phyloP scores from a whole-genome alignment of 179 eudicot genomes.

The Silene coronaria region DNA sequence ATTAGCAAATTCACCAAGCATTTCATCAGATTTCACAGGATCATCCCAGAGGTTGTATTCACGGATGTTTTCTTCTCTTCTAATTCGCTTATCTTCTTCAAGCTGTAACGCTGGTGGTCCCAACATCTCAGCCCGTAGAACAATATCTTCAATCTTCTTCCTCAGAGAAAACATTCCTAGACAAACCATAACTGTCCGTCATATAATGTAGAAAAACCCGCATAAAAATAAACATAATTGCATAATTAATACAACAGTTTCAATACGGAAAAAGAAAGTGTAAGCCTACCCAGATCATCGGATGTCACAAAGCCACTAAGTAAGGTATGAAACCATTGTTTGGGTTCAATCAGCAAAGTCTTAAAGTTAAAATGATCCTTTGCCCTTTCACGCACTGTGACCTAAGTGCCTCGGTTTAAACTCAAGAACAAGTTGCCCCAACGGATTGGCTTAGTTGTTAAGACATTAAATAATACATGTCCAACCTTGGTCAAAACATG shows the following conservation, averaged over 20 bases:
- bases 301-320: not conserved
- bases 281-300: not conserved
- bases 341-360: not conserved
- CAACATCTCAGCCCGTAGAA: conserved; percentile 66
- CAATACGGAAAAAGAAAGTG: not conserved
- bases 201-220: not conserved
- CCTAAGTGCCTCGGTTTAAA: too few relatives aligned
- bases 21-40: conserved; percentile 52
- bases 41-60: conserved; percentile 71
- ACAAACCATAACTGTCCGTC: not conserved
- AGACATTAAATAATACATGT: too few relatives aligned
- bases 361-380: too few relatives aligned
- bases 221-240: not conserved
- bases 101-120: conserved; percentile 58
- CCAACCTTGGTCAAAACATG: too few relatives aligned
- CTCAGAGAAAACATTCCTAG: conserved; percentile 73
- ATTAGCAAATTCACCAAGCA: conserved; percentile 62
- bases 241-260: not conserved
- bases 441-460: too few relatives aligned
- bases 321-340: not conserved
- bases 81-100: conserved; percentile 59
- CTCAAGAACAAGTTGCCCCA: too few relatives aligned
- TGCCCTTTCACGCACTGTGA: too few relatives aligned
- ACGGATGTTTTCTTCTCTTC: conserved; percentile 54
- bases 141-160: conserved; percentile 70